These are phyloP conservation scores for Apiotrichum montevideense DNA, from an alignment of 1,284 basidiomycete species.

Conservation along the genomic window DNA sequence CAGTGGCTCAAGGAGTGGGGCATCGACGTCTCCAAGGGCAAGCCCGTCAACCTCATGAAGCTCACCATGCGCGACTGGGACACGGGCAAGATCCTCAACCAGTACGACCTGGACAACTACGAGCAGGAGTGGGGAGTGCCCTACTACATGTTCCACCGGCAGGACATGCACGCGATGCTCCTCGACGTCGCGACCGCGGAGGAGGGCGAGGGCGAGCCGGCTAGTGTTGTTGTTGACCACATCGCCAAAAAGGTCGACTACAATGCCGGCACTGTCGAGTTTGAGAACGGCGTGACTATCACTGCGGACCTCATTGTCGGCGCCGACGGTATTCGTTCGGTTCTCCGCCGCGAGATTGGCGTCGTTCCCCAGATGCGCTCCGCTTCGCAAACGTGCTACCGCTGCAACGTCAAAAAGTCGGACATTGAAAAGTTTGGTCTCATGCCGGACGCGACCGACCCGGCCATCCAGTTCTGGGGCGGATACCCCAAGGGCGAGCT, in stretches of 20 bases:
- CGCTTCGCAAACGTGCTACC: conserved; percentile 46
- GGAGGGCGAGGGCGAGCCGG: conserved; percentile 34
- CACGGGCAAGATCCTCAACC: conserved; percentile 32
- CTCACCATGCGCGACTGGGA: conserved; percentile 39
- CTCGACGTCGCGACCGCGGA: conserved; percentile 31
- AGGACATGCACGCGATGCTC: conserved; percentile 43
- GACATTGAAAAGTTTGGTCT: conserved; percentile 41
- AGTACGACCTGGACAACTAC: conserved; percentile 32
- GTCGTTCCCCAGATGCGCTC: conserved; percentile 34
- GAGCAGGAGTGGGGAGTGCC: conserved; percentile 37
- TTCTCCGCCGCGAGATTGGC: conserved; percentile 30
- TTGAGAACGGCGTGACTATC: conserved; percentile 38
- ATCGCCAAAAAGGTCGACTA: conserved; percentile 35
- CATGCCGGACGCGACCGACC: conserved; percentile 36
- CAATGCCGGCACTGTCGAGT: conserved; percentile 33
- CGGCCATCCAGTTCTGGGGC: conserved; percentile 47
- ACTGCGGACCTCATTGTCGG: conserved; percentile 44
- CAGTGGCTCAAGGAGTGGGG: conserved; percentile 37
- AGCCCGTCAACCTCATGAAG: conserved; percentile 32
- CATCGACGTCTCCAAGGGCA: conserved; percentile 27
- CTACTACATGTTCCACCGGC: conserved; percentile 41
- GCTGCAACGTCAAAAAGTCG: conserved; percentile 41
- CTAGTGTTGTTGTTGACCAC: conserved; percentile 36
- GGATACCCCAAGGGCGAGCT: conserved; percentile 34
- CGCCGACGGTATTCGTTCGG: conserved; percentile 42